A percentile compares a stretch with the other conserved stretches of the same genome.
phyloP scores from a whole-genome alignment of 352 stramenopile species.

The Pythium pyrilobum region DNA sequence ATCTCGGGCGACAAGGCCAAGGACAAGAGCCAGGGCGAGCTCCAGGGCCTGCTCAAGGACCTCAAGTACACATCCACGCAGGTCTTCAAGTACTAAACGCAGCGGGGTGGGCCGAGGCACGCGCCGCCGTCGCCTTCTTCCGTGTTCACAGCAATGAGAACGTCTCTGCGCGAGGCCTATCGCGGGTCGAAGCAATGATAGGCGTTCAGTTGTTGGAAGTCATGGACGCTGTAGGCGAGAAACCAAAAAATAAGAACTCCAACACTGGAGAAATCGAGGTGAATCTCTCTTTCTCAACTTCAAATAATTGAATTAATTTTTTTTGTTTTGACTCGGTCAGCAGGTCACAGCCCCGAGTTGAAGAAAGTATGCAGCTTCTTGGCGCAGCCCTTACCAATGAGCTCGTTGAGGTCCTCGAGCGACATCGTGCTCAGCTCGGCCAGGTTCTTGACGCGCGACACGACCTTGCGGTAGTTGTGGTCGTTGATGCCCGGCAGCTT shows the following conservation, averaged over 20 bases:
- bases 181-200: no score
- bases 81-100: conserved; percentile 83
- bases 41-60: conserved; percentile 83
- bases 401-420: conserved; percentile 51
- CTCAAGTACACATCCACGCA: conserved; percentile 72
- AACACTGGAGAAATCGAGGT: no score
- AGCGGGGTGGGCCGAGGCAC: no score
- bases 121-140: no score
- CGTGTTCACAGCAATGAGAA: no score
- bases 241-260: no score
- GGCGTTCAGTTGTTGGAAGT: no score
- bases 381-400: conserved; percentile 70
- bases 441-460: conserved; percentile 62
- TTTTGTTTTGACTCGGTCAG: no score
- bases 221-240: no score
- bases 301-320: conserved; percentile 4
- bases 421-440: conserved; percentile 65
- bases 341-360: conserved; percentile 53
- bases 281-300: no score
- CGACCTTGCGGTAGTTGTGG: conserved; percentile 87
- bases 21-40: conserved; percentile 79
- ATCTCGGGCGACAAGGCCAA: conserved; percentile 84
- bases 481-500: conserved; percentile 95
- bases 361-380: conserved; percentile 84
- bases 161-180: no score